Conservation (phyloP, 345 rosid genomes). For the Heritiera fomes region DNA sequence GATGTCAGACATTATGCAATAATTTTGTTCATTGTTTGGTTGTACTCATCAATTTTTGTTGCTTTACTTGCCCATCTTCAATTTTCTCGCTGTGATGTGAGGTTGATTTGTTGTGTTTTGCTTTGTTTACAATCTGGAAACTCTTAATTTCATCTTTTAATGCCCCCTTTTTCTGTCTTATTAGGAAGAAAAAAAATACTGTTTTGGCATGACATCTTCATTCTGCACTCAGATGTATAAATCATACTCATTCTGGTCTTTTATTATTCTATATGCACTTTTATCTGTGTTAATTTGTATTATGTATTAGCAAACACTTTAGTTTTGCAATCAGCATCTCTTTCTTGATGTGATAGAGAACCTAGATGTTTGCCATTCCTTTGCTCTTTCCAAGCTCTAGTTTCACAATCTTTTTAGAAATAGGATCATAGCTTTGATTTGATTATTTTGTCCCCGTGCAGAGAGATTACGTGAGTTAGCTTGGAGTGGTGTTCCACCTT, state of each 20-base stretch:
- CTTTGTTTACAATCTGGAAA: not conserved
- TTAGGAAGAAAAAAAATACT: not conserved
- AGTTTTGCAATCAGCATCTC: not conserved
- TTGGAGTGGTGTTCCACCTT: slow-evolving; percentile 97
- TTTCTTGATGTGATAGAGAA: slow-evolving; percentile 12
- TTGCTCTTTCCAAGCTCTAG: not conserved
- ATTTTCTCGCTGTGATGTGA: not conserved
- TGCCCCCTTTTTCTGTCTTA: not conserved
- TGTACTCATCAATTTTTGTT: not conserved
- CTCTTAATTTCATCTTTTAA: not conserved
- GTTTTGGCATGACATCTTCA: not conserved
- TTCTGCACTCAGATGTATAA: not conserved
- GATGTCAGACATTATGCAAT: not conserved
- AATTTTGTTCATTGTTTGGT: not conserved
- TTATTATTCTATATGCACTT: not conserved
- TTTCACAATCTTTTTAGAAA: slow-evolving; percentile 14
- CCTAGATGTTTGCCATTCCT: not conserved
- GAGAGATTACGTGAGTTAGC: slow-evolving; percentile 88
- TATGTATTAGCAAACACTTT: not conserved
- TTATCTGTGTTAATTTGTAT: not conserved
- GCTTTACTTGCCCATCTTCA: not conserved
- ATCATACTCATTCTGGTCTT: not conserved
- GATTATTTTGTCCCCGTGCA: slow-evolving; percentile 31
- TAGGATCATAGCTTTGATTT: slow-evolving; percentile 7
- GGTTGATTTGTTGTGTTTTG: not conserved